These are phyloP conservation scores for Euphorbia celastroides DNA, from an alignment of 441 rosid genomes.

Conservation along the genomic window DNA sequence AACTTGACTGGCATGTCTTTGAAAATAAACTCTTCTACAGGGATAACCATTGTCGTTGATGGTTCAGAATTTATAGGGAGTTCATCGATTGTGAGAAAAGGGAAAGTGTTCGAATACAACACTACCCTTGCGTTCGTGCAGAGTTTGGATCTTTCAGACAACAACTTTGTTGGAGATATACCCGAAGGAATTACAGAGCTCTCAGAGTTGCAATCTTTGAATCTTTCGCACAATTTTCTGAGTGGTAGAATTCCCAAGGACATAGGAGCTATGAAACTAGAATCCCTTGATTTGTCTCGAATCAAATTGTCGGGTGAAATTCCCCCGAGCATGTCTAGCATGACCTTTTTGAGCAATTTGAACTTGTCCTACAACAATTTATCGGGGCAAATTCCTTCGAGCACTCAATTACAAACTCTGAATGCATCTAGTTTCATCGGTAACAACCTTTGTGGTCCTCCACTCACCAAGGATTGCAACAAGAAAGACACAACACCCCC, in stretches of 20 bases:
- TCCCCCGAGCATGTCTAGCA: not conserved
- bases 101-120: too few species aligned
- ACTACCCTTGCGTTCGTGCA: too few species aligned
- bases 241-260: too few species aligned
- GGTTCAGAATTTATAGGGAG: too few species aligned
- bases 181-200: conserved; percentile 15
- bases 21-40: too few species aligned
- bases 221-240: not conserved
- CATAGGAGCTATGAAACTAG: too few species aligned
- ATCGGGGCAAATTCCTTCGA: not conserved
- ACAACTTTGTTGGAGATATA: not conserved
- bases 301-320: not conserved
- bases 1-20: too few species aligned
- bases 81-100: too few species aligned
- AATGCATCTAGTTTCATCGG: not conserved
- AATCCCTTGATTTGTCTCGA: not conserved
- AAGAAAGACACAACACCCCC: not conserved
- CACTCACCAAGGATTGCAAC: conserved; percentile 10
- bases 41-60: too few species aligned
- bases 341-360: conserved; percentile 16
- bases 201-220: not conserved
- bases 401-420: conserved; percentile 18
- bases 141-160: too few species aligned
- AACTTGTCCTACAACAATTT: conserved; percentile 5
- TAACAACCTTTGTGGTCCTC: conserved; percentile 22